Evolutionary conservation across 306 rosid species (phyloP), one percentile per base, ranked within the genome.

Genomic region (Rosa multiflora): DNA sequence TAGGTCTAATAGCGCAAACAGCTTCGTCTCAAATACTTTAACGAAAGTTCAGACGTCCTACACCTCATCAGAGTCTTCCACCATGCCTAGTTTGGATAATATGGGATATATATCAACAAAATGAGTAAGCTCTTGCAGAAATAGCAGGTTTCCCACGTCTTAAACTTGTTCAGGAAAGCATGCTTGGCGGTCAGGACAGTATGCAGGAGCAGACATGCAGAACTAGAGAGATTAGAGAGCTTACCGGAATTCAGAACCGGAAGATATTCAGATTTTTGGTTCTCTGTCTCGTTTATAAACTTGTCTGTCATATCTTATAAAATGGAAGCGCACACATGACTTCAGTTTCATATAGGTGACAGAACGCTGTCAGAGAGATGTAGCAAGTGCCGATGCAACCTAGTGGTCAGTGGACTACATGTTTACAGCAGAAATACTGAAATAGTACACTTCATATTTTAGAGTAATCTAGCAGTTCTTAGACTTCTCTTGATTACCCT

Each of bases 1-100:
- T 13, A 85, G 79, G 40, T 86, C 93, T 61, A 86, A 43, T 32
- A 86, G 93, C 80, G 79, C 87, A 56, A 81, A 70, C 74, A 89
- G 88, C 76, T 76, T 80, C 58, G 77, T 81, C 35, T 88, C 91
- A 74, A 84, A 80, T 77, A 85, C 90, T 10, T 52, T 82, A 44
- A 83, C 78, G 55, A 90, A 87, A 85, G 80, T 77, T 69, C 91
- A 82, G 75, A 79, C 72, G n/a, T 88, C 88, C 55, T 70, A 37
- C 80, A 80, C 81, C 44, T 84, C 83, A 70, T 75, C 88, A 2
- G 94, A 82, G 77, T 81, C 89, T 73, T 86, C 87, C 67, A 78
- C 85, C 43, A 20, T 55, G 7, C 78, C 53, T 35, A 83, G 84
- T 58, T 89, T 88, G 40, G 83, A 78, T 53, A n/a, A 39, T 8